Percentiles rank a stretch among this genome's conserved stretches.
Evolutionary conservation across 306 rosid species (phyloP).

Genomic region (Mimosa pudica): DNA sequence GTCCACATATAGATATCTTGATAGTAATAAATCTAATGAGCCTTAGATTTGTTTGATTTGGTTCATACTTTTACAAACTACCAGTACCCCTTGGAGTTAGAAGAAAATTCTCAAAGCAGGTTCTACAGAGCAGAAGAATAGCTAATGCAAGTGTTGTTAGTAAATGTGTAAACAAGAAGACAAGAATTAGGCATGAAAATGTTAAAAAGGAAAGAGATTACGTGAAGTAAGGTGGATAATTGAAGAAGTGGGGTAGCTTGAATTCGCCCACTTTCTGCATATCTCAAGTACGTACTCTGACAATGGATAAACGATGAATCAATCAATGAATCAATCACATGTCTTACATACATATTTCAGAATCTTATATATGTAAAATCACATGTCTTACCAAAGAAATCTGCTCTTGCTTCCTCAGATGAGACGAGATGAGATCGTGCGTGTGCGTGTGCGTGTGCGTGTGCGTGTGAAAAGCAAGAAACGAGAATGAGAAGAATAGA

Average conservation of each 20-base stretch:
- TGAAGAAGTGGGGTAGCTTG: slow-evolving; percentile 94
- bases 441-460: too few relatives aligned
- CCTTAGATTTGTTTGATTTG: neutral
- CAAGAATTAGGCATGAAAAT: too few relatives aligned
- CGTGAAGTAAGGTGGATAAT: slow-evolving; percentile 96
- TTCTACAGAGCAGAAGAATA: neutral
- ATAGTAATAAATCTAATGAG: neutral
- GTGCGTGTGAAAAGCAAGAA: too few relatives aligned
- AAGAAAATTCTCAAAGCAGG: neutral
- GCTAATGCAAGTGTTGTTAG: neutral
- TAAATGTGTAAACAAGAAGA: neutral
- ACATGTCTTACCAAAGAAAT: too few relatives aligned
- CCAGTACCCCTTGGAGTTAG: neutral
- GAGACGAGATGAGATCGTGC: too few relatives aligned
- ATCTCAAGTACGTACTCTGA: slow-evolving; percentile 26
- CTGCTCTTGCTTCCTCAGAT: too few relatives aligned
- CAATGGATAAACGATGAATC: neutral
- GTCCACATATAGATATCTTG: neutral
- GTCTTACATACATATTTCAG: too few relatives aligned
- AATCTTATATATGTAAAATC: too few relatives aligned
- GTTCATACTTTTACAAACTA: neutral
- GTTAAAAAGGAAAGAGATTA: slow-evolving; percentile 30
- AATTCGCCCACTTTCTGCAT: slow-evolving; percentile 95
- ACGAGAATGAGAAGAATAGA: too few relatives aligned
- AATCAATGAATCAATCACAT: too few relatives aligned